These are phyloP conservation scores for Scedosporium minutisporum DNA, from an alignment of 2,329 filamentous ascomycete genomes.

Conservation along the genomic window DNA sequence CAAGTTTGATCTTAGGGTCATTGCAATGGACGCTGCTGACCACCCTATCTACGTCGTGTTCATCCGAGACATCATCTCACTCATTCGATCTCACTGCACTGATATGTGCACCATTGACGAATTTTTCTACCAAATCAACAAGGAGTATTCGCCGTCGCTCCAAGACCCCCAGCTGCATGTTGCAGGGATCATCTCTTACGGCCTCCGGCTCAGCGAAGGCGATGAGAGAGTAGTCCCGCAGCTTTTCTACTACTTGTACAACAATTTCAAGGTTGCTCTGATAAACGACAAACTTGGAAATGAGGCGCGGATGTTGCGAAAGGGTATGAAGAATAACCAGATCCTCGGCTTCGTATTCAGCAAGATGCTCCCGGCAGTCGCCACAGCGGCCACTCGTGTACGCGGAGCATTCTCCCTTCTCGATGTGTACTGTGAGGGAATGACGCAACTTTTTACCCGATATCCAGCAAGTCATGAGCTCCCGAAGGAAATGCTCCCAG, in stretches of 20 bases:
- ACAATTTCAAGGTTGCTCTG: conserved; percentile 46
- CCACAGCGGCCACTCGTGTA: conserved; percentile 26
- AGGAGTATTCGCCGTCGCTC: conserved; percentile 43
- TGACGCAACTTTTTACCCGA: conserved; percentile 19
- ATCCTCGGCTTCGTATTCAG: conserved; percentile 38
- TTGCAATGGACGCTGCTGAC: conserved; percentile 23
- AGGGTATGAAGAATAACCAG: conserved; percentile 35
- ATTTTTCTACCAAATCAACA: conserved; percentile 47
- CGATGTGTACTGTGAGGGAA: conserved; percentile 37
- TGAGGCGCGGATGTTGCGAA: conserved; percentile 34
- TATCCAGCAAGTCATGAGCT: conserved; percentile 17
- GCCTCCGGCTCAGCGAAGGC: conserved; percentile 40
- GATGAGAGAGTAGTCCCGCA: conserved; percentile 36
- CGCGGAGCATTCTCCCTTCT: conserved; percentile 36
- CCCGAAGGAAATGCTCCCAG: conserved; percentile 16
- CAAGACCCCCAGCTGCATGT: conserved; percentile 48
- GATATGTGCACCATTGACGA: conserved; percentile 44
- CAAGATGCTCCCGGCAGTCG: conserved; percentile 45
- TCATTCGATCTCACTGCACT: conserved; percentile 43
- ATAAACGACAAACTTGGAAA: conserved; percentile 36
- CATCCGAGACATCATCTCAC: conserved; percentile 38
- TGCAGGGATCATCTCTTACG: conserved; percentile 46
- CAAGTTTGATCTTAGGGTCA: conserved; percentile 34
- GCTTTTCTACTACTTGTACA: conserved; percentile 48
- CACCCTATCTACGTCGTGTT: conserved; percentile 42